Base-by-base conservation (phyloP, 805 yeast genomes). In the Cyberlindnera japonica region DNA sequence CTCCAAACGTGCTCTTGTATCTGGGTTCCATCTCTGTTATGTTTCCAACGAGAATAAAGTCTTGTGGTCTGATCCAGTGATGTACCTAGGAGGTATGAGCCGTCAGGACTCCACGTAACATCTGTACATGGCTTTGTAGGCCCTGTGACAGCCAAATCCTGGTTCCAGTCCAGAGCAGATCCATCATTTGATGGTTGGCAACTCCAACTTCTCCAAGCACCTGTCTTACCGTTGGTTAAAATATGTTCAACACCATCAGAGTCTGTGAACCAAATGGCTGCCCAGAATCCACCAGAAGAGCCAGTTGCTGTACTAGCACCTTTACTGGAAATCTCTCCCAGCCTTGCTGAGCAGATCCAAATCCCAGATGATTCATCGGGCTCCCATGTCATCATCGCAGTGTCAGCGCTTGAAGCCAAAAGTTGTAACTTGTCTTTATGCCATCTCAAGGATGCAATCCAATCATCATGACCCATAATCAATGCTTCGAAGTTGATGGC, bases 301-400 rank as follows among this genome's bases (percentile, higher is more conserved):
- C 99, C 99, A 0, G 99, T 93, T 4, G 99, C 99, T 0, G 99
- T 89, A 4, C 95, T 84, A 0, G 99, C 96, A 54, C 99, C 99
- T 63, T 93, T 91, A 36, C 89, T 83, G 31, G 95, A 83, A 45
- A 93, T 71, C 53, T 95, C 98, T 33, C 99, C 99, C 15, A 93
- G 65, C 50, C 98, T 69, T 15, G 81, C 68, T 8, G 72, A 72
- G 37, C 95, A 83, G 16, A 85, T 71, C 99, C 99, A 93, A 34
- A 93, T 81, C 3, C 96, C 96, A 6, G 95, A 84, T 3, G 75
- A 70, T 33, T 66, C 68, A 61, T 91, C 97, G 47, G 95, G 91
- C 55, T 81, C 83, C 99, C 99, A 93, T 9, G 89, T 67, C 85
- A 93, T 90, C 36, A 91, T 67, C 0, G 96, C 85, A 0, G 96